These are phyloP conservation scores for Myriangium duriaei DNA, from an alignment of 2,329 filamentous ascomycete species.

Conservation along the genomic window DNA sequence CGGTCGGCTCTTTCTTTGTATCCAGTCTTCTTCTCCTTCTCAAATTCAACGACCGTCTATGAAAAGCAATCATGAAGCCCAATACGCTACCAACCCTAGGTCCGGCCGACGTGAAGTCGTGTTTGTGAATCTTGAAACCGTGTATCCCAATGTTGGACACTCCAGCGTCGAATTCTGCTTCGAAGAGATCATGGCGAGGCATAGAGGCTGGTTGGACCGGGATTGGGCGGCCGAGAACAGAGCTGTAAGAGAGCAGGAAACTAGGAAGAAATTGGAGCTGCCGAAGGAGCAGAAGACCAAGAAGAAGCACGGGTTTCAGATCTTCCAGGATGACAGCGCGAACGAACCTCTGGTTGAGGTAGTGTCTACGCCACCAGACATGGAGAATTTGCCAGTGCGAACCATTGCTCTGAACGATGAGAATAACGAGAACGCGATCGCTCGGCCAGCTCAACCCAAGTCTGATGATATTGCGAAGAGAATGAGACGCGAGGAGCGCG, in stretches of 20 bases:
- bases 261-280: constrained; percentile 3
- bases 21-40: constrained; percentile 11
- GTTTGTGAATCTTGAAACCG: constrained; percentile 70
- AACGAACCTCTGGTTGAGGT: constrained; percentile 2
- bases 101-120: constrained; percentile 77
- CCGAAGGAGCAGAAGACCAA: constrained; percentile 14
- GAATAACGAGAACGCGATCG: constrained; percentile 34
- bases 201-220: constrained; percentile 52
- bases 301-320: constrained; percentile 10
- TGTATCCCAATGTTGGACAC: constrained; percentile 68
- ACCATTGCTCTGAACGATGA: constrained; percentile 23
- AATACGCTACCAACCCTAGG: constrained; percentile 69
- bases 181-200: constrained; percentile 75
- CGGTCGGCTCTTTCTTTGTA: constrained; percentile 6
- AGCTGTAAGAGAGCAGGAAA: not conserved
- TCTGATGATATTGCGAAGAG: constrained; percentile 33
- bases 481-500: constrained; percentile 35
- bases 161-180: constrained; percentile 67
- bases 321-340: constrained; percentile 11
- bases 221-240: constrained; percentile 32
- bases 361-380: not conserved
- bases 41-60: constrained; percentile 6
- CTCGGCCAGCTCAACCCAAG: constrained; percentile 24
- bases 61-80: constrained; percentile 42
- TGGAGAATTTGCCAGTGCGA: constrained; percentile 4